phyloP scores from a whole-genome alignment of 352 stramenopile species.

The Phytophthora citricola region DNA sequence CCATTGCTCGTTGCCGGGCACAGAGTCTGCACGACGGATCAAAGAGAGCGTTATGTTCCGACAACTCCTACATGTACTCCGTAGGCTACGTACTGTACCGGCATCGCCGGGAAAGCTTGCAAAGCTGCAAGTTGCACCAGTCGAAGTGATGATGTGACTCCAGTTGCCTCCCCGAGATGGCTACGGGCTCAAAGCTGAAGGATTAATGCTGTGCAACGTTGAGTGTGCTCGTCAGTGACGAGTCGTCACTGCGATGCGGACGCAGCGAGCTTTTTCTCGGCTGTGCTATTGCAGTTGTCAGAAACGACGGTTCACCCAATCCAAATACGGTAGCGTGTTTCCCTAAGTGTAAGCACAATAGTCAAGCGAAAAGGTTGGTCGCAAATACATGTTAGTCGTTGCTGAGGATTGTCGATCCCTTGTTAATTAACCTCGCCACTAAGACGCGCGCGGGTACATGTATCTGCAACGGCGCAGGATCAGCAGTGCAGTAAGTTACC shows the following conservation, averaged over 20 bases:
- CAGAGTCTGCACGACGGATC: too few relatives aligned
- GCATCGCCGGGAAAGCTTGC: conserved; percentile 3
- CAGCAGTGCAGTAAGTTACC: too few relatives aligned
- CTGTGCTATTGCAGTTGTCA: too few relatives aligned
- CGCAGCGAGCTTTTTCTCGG: neutral
- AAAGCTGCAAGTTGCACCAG: neutral
- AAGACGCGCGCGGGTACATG: neutral
- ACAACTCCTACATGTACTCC: too few relatives aligned
- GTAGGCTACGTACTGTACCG: neutral
- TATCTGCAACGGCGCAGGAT: neutral
- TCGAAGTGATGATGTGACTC: neutral
- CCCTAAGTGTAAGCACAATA: too few relatives aligned
- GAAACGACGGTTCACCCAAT: too few relatives aligned
- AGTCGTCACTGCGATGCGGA: neutral
- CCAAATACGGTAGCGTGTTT: too few relatives aligned
- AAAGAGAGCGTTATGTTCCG: too few relatives aligned
- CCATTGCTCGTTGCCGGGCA: too few relatives aligned
- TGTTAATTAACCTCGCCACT: too few relatives aligned
- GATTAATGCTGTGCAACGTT: neutral
- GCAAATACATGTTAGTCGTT: too few relatives aligned
- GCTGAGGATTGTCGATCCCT: neutral
- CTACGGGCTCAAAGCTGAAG: conserved; percentile 1
- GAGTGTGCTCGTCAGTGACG: neutral
- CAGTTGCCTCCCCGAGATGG: conserved; percentile 1
- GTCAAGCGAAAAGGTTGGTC: neutral